Base-by-base conservation (phyloP, 2,329 filamentous ascomycete species). In the Fusarium chuoi region DNA sequence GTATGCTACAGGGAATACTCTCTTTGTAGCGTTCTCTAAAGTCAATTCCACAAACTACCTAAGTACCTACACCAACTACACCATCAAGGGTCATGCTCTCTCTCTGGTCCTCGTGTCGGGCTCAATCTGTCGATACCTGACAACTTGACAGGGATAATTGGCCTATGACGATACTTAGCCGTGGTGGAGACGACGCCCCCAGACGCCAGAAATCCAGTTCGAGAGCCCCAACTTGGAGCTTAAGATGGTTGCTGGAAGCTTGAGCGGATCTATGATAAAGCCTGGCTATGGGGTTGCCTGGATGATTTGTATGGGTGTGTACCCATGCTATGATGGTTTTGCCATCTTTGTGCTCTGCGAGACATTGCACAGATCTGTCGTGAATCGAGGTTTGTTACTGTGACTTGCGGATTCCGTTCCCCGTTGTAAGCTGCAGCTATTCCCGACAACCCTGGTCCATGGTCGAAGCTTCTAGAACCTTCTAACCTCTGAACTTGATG, bases 391-490 rank as follows among this genome's bases (percentile, higher is more conserved):
- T 24, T 41, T 62, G 51, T 65, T 52, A 26, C 36, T 17, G 35
- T 36, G 42, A 61, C 42, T 73, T 70, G 41, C 39, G 48, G 33
- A 42, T 74, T 45, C 20, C 38, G 56, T 54, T 55, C 62, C 68
- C 67, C 46, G 42, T 57, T 38, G 55, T 54, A 62, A 65, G 60
- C 51, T 70, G 55, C 62, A 71, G 38, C 52, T 73, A 72, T 74
- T 72, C 69, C 49, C 62, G 67, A 20, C 28, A 42, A 51, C 62
- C 67, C 62, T 57, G 56, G 54, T 57, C 66, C 35, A 22, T 46
- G 54, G 38, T 63, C 65, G 77, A 78, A 78, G 65, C 68, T 78
- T 78, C 76, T 78, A 78, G 77, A 78, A 78, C 38, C 74, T 78
- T 78, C 77, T 55, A 67, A 65, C 42, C 33, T 61, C 44, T 35